Percentiles rank a stretch among this genome's conserved stretches.
phyloP scores from a whole-genome alignment of 2,329 filamentous ascomycete species.

The Lasiodiplodia gonubiensis region DNA sequence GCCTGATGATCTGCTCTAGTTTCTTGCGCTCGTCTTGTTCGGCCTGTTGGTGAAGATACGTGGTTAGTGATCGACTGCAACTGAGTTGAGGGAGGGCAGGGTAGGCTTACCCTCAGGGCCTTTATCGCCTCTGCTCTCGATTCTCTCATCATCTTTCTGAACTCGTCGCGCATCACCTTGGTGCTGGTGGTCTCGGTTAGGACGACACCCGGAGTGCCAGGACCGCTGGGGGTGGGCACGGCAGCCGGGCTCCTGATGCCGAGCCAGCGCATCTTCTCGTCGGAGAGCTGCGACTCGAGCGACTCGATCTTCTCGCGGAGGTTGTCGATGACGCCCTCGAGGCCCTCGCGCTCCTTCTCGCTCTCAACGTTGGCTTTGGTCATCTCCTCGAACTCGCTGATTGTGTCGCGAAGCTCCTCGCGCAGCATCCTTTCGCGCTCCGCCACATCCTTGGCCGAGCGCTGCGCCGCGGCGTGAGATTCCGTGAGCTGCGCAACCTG shows the following conservation, averaged over 20 bases:
- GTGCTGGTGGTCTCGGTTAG: conserved; percentile 65
- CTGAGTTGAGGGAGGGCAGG: background rate
- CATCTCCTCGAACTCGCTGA: conserved; percentile 72
- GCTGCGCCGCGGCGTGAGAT: conserved; percentile 43
- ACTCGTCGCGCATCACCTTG: conserved; percentile 73
- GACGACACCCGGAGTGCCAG: conserved; percentile 34
- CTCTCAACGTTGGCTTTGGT: conserved; percentile 72
- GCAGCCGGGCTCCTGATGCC: conserved; percentile 63
- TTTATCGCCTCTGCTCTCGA: conserved; percentile 69
- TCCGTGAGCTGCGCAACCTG: conserved; percentile 42
- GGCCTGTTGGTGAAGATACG: conserved; percentile 51
- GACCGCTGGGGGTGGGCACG: conserved; percentile 33
- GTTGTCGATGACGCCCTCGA: conserved; percentile 68
- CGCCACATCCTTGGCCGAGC: conserved; percentile 43
- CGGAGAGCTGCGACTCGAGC: conserved; percentile 67
- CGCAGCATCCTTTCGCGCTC: conserved; percentile 59
- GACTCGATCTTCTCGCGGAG: conserved; percentile 68
- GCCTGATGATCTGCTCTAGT: conserved; percentile 68
- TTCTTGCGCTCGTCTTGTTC: conserved; percentile 74
- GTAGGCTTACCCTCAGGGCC: conserved; percentile 61
- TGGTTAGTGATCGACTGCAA: conserved; percentile 34
- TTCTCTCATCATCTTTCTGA: conserved; percentile 82
- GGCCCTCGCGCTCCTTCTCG: conserved; percentile 70
- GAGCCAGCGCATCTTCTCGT: conserved; percentile 71
- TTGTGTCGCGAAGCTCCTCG: conserved; percentile 69